Conservation (phyloP, 2,329 filamentous ascomycete species). For the Xylaria sp. region DNA sequence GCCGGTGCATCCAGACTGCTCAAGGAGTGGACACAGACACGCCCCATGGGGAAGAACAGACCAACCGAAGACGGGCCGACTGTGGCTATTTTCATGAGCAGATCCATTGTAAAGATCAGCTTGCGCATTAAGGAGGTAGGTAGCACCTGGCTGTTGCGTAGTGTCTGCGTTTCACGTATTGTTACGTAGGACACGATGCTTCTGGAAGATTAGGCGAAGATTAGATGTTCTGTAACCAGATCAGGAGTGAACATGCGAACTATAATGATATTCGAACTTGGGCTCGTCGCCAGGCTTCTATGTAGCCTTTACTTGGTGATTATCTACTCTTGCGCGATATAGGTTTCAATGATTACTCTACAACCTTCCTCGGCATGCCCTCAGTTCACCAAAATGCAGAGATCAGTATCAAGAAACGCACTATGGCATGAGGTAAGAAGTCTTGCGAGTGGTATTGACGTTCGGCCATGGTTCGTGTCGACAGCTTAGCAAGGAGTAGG, state of each 20-base stretch:
- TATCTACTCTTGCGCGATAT: conserved; percentile 2
- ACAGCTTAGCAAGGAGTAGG: conserved; percentile 1
- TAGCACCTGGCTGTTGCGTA: conserved; percentile 9
- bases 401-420: conserved; percentile 17
- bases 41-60: conserved; percentile 25
- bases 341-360: conserved; percentile 18
- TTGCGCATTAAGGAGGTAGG: conserved; percentile 14
- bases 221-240: conserved; percentile 16
- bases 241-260: conserved; percentile 13
- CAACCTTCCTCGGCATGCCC: conserved; percentile 22
- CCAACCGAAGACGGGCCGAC: conserved; percentile 33
- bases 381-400: conserved; percentile 14
- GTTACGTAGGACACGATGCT: not conserved
- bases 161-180: not conserved
- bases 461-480: conserved; percentile 4
- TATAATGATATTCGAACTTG: not conserved
- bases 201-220: conserved; percentile 6
- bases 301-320: not conserved
- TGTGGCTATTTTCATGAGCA: conserved; percentile 8
- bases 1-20: not conserved
- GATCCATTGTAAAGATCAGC: conserved; percentile 24
- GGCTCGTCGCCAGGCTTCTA: conserved; percentile 13
- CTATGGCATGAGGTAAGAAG: conserved; percentile 6
- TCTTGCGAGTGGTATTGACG: conserved; percentile 16
- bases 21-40: not conserved